Conservation (phyloP, 192 early-diverging fungal genomes). For the Coemansia umbellata region DNA sequence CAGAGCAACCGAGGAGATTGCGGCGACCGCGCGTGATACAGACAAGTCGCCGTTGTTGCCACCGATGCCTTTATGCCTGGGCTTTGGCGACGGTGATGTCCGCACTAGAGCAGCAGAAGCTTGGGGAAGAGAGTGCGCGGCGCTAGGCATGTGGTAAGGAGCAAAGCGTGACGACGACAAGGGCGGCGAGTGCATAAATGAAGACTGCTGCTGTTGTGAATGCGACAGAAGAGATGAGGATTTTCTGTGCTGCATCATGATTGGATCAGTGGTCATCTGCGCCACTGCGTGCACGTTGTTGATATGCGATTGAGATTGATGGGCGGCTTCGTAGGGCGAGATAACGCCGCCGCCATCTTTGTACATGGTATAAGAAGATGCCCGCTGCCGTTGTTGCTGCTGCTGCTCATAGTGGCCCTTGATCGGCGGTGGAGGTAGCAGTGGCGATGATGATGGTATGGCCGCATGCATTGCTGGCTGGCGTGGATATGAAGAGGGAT, state of each 20-base stretch:
- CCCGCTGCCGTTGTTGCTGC: background rate
- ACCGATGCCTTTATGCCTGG: constrained; percentile 5
- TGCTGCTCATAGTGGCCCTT: background rate
- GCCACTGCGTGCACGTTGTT: constrained; percentile 39
- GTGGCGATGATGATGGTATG: too few species aligned
- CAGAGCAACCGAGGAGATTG: constrained; percentile 1
- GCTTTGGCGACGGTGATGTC: background rate
- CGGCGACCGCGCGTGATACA: constrained; percentile 1
- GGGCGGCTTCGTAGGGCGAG: constrained; percentile 5
- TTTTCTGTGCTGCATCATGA: constrained; percentile 8
- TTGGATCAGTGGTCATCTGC: constrained; percentile 22
- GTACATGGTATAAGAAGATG: constrained; percentile 5
- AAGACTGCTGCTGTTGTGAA: constrained; percentile 11
- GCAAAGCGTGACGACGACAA: constrained; percentile 38
- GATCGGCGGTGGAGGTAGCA: constrained; percentile 1
- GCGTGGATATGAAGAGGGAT: constrained; percentile 1
- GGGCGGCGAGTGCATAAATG: constrained; percentile 46
- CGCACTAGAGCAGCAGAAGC: background rate
- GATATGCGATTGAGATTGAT: constrained; percentile 11
- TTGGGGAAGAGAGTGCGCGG: constrained; percentile 4
- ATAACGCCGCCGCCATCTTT: constrained; percentile 4
- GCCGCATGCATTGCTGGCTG: background rate
- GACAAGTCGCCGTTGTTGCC: constrained; percentile 17
- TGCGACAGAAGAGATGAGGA: background rate
- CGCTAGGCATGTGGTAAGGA: constrained; percentile 40